Base-by-base conservation (phyloP, 2,329 filamentous ascomycete species). In the Sclerotinia minor region DNA sequence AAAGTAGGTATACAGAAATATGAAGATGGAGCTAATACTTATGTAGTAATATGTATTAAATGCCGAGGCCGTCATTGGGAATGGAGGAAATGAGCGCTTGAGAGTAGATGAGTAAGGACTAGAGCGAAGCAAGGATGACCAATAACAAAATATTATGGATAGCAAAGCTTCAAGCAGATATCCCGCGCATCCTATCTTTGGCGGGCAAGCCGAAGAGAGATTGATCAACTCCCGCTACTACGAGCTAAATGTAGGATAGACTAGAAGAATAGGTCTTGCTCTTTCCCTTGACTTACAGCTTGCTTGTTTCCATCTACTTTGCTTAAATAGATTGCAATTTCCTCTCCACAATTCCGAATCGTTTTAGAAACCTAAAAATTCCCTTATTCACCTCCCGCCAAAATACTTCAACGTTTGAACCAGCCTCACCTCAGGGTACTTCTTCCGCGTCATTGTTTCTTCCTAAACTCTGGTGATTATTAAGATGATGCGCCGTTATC, bases 241-340 rank as follows among this genome's bases (percentile, higher is more conserved):
- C 3, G 19, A 26, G 35, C 32, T n/a, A 5, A 57, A 57, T 57
- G 2, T 3, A 8, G 35, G 11, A 35, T 26, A 41, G 35, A 26
- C 4, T 41, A 19, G 54, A 17, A 41, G 54, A 8, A 57, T 26
- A 41, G 54, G 54, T 26, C n/a, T 41, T 57, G 54, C 54, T 35
- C 54, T 57, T 57, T n/a, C 54, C 54, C 54, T 57, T 57, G 35
- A 35, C n/a, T 41, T 11, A 13, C 17, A 41, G 21, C 21, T 57
- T n/a, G 54, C 35, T 57, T 57, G 35, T 17, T 57, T 41, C 35
- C 35, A 15, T 41, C 54, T 41, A n/a, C 21, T 7, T 26, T 41
- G 35, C 54, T 26, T 41, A 57, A 57, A 57, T 41, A 26, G 54
- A 41, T 26, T n/a, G 17, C 19, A 2, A 57, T 55, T 57, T 21